Evolutionary conservation across 305 asterid genomes (phyloP).

Genomic region (Withania somnifera): DNA sequence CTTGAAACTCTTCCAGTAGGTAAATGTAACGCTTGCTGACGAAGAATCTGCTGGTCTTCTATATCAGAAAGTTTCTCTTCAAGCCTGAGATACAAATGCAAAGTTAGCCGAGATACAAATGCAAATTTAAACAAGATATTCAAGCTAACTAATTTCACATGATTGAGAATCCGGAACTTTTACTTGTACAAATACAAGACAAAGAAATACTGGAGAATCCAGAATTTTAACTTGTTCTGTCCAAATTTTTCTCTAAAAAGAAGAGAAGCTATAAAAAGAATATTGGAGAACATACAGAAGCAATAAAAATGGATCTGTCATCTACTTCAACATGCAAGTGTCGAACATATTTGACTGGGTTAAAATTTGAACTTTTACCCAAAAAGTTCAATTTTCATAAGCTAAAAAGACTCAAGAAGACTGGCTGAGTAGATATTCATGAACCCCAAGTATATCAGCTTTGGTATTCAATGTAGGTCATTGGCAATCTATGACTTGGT

Average conservation of each 20-base stretch:
- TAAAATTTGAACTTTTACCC: background rate
- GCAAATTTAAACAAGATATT: slow-evolving; percentile 9
- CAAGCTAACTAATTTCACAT: slow-evolving; percentile 1
- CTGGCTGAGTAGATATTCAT: background rate
- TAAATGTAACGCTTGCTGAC: slow-evolving; percentile 51
- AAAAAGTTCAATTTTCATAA: background rate
- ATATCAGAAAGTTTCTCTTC: slow-evolving; percentile 66
- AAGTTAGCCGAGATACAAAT: too few relatives aligned
- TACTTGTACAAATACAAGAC: background rate
- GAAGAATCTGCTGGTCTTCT: slow-evolving; percentile 50
- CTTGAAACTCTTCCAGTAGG: slow-evolving; percentile 50
- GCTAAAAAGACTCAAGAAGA: background rate
- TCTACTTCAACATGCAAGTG: background rate
- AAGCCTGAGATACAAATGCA: slow-evolving; percentile 36
- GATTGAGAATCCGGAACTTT: background rate
- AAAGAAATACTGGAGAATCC: too few relatives aligned
- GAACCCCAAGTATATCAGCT: background rate
- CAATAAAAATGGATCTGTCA: background rate
- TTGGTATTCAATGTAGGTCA: background rate
- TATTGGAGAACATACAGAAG: background rate
- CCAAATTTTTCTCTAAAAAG: background rate
- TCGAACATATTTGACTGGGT: background rate
- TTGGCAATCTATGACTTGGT: background rate
- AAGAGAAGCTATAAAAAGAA: background rate
- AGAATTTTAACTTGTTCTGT: background rate